These are phyloP conservation scores for Trichoderma harzianum DNA, from an alignment of 2,329 filamentous ascomycete species.

Conservation along the genomic window DNA sequence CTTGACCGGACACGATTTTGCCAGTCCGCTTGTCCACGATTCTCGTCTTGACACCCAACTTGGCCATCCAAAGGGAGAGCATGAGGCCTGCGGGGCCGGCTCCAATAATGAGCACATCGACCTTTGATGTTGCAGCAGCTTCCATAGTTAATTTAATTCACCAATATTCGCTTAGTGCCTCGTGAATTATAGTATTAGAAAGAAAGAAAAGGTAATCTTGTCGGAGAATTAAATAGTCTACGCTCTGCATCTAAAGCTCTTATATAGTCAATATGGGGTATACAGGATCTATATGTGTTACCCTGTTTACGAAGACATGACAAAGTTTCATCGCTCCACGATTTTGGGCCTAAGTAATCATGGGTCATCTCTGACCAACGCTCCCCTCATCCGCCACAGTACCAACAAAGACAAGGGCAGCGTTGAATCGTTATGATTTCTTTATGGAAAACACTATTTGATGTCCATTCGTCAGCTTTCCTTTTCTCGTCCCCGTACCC, in stretches of 20 bases:
- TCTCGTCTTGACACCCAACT: constrained; percentile 38
- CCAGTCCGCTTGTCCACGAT: constrained; percentile 43
- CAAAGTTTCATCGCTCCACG: not conserved
- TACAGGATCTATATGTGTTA: not conserved
- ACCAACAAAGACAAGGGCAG: not conserved
- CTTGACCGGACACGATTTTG: constrained; percentile 40
- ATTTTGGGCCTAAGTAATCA: not conserved
- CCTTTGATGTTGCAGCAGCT: constrained; percentile 16
- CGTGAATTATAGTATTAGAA: not conserved
- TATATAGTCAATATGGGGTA: not conserved
- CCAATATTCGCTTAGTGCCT: not conserved
- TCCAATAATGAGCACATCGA: constrained; percentile 39
- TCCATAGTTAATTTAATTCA: not conserved
- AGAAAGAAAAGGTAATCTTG: not conserved
- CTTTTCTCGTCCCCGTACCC: not conserved
- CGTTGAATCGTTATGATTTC: not conserved
- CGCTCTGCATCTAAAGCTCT: not conserved
- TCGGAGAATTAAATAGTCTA: not conserved
- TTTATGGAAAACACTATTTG: not conserved
- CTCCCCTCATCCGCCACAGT: not conserved
- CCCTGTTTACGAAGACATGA: not conserved
- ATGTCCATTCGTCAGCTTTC: not conserved
- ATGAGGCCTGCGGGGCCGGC: constrained; percentile 42
- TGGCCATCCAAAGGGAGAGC: constrained; percentile 42
- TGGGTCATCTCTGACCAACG: constrained; percentile 11